Evolutionary conservation across 2,329 filamentous ascomycete species (phyloP).

Genomic region (Exophiala oligosperma): DNA sequence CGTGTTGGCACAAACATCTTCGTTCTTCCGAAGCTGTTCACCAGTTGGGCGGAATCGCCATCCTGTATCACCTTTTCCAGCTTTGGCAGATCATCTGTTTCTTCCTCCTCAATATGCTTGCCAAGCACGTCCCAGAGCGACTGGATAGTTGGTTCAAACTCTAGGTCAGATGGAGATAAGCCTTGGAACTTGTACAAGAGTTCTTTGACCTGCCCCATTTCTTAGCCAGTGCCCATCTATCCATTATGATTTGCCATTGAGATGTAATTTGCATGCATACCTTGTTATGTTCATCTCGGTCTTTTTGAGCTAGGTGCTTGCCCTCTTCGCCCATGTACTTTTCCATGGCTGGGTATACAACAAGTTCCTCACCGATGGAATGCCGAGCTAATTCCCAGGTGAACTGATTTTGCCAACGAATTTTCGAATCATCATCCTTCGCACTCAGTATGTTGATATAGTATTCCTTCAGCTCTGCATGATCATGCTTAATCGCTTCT

Average conservation of each 20-base stretch:
- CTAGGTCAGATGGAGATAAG: slow-evolving; percentile 39
- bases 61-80: slow-evolving; percentile 46
- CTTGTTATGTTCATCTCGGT: slow-evolving; percentile 49
- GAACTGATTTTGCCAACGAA: slow-evolving; percentile 52
- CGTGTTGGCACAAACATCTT: slow-evolving; percentile 56
- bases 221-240: neutral
- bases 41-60: slow-evolving; percentile 39
- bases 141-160: slow-evolving; percentile 48
- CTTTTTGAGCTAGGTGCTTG: slow-evolving; percentile 46
- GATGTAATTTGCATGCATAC: slow-evolving; percentile 31
- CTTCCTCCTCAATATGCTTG: slow-evolving; percentile 54
- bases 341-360: slow-evolving; percentile 58
- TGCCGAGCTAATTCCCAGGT: slow-evolving; percentile 56
- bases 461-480: slow-evolving; percentile 42
- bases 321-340: slow-evolving; percentile 46
- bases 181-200: slow-evolving; percentile 52
- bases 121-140: slow-evolving; percentile 46
- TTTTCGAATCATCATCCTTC: slow-evolving; percentile 43
- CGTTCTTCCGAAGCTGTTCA: slow-evolving; percentile 50
- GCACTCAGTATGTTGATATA: slow-evolving; percentile 47
- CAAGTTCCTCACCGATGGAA: slow-evolving; percentile 52
- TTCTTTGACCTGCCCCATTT: slow-evolving; percentile 50
- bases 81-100: slow-evolving; percentile 49
- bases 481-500: slow-evolving; percentile 44
- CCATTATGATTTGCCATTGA: neutral